Evolutionary conservation across 306 rosid species (phyloP).

Genomic region (Gastrolobium bilobum): DNA sequence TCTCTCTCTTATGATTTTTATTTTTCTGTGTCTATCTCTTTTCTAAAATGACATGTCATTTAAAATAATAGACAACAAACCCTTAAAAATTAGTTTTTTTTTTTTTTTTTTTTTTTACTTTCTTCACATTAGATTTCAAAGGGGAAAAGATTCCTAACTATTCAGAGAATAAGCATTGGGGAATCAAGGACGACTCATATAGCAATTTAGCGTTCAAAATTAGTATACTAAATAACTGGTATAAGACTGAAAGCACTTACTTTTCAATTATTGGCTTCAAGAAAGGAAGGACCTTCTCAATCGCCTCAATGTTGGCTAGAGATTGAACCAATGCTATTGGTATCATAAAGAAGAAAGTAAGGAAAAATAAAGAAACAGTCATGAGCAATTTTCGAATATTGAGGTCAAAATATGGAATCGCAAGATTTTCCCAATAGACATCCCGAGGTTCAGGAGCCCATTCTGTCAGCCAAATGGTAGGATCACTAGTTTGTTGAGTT

Average conservation of each 20-base stretch:
- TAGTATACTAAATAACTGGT: conserved; percentile 1
- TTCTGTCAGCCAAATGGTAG: conserved; percentile 91
- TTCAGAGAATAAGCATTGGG: conserved; percentile 19
- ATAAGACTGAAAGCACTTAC: conserved; percentile 61
- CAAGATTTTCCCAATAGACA: conserved; percentile 84
- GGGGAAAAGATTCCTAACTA: not conserved
- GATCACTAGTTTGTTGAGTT: conserved; percentile 85
- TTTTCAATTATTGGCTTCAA: conserved; percentile 68
- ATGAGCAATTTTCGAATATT: conserved; percentile 72
- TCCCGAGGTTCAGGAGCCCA: conserved; percentile 99
- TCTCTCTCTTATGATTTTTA: no score
- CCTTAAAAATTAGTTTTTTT: no score
- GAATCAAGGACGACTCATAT: conserved; percentile 7
- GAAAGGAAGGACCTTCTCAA: conserved; percentile 83
- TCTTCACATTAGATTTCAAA: not conserved
- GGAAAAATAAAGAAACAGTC: conserved; percentile 63
- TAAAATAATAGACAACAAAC: no score
- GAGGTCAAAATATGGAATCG: conserved; percentile 87
- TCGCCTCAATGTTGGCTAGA: conserved; percentile 86
- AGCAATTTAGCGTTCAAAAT: not conserved
- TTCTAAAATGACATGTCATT: no score
- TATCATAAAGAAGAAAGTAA: conserved; percentile 85
- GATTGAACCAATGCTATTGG: conserved; percentile 95
- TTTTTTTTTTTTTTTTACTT: not conserved
- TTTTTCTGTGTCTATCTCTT: no score